These are phyloP conservation scores for Sungouiella thailandica DNA, from an alignment of 805 yeast genomes.

Conservation along the genomic window DNA sequence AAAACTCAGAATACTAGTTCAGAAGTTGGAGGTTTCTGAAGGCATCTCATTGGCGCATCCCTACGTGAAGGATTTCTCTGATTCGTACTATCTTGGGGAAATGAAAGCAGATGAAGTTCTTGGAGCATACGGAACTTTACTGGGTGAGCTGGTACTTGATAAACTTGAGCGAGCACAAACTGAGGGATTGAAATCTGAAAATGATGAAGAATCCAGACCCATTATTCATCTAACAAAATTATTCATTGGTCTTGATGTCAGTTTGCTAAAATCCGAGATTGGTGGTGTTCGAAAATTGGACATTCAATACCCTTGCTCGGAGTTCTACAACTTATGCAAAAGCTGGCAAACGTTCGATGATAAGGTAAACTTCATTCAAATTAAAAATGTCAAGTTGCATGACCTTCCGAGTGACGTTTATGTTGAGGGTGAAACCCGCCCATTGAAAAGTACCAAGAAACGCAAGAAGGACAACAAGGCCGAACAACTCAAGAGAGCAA, in stretches of 20 bases:
- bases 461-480: conserved; percentile 22
- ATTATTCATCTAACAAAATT: conserved; percentile 62
- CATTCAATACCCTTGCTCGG: conserved; percentile 85
- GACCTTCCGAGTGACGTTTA: conserved; percentile 86
- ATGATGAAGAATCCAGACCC: not conserved
- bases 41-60: conserved; percentile 89
- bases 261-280: conserved; percentile 32
- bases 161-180: too few species aligned
- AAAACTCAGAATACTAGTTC: conserved; percentile 73
- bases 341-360: conserved; percentile 66
- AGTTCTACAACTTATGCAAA: conserved; percentile 77
- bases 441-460: conserved; percentile 48
- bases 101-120: conserved; percentile 33
- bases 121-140: conserved; percentile 56
- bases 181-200: too few species aligned
- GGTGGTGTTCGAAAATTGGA: conserved; percentile 65
- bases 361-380: conserved; percentile 52
- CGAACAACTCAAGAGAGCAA: conserved; percentile 18
- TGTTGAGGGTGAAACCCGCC: conserved; percentile 69
- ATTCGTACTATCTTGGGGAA: conserved; percentile 34
- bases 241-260: conserved; percentile 70
- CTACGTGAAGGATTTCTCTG: conserved; percentile 69
- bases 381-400: conserved; percentile 69
- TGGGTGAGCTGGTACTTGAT: conserved; percentile 38
- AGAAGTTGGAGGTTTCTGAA: conserved; percentile 70